A percentile compares a stretch with the other conserved stretches of the same genome.
Conservation (phyloP, 768 basidiomycete species). For the Rhizopogon vesiculosus region DNA sequence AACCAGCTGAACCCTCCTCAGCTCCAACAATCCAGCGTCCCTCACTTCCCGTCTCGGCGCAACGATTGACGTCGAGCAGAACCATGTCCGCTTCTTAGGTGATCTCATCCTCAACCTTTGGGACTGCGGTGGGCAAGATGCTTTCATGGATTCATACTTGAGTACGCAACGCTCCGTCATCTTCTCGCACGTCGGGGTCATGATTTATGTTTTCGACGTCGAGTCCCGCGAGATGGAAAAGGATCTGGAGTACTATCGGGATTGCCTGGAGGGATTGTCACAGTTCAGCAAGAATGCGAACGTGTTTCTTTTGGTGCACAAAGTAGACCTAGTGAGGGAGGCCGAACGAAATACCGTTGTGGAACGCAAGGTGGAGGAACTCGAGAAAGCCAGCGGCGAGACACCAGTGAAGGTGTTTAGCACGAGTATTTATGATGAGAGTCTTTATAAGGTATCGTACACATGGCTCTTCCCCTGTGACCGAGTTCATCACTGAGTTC, state of each 20-base stretch:
- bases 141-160: conserved; percentile 97
- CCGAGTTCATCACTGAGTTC: conserved; percentile 6
- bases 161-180: conserved; percentile 89
- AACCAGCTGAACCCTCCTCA: conserved; percentile 26
- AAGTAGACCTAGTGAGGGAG: conserved; percentile 90
- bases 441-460: conserved; percentile 77
- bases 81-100: conserved; percentile 94
- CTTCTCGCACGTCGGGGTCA: conserved; percentile 93
- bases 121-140: conserved; percentile 98
- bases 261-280: conserved; percentile 80
- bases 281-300: conserved; percentile 78
- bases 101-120: conserved; percentile 94
- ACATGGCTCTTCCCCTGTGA: conserved; percentile 1
- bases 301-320: conserved; percentile 91
- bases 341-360: conserved; percentile 51
- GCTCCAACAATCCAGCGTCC: conserved; percentile 92
- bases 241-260: conserved; percentile 89
- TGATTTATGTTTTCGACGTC: conserved; percentile 98
- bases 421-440: conserved; percentile 97
- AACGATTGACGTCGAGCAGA: conserved; percentile 97
- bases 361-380: conserved; percentile 67
- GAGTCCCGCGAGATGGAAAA: conserved; percentile 79
- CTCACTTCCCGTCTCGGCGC: conserved; percentile 89
- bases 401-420: conserved; percentile 70
- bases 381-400: conserved; percentile 64